phyloP scores from a whole-genome alignment of 495 filamentous ascomycete species.

The Pyrenula aspistea region DNA sequence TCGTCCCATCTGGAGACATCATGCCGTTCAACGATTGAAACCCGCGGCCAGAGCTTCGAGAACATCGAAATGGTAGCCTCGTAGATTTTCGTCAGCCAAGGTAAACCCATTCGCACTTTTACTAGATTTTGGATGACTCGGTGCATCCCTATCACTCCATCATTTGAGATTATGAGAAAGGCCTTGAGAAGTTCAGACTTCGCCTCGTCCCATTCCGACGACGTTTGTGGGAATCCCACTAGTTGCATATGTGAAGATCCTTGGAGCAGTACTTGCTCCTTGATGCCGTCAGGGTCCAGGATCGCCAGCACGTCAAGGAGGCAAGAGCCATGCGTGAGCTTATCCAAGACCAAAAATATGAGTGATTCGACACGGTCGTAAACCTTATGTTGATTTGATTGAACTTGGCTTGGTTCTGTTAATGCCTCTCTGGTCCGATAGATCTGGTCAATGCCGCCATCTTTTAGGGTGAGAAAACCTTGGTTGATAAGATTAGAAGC shows the following conservation, averaged over 20 bases:
- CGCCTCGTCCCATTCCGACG: slow-evolving; percentile 4
- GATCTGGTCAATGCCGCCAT: slow-evolving; percentile 15
- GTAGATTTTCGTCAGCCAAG: slow-evolving; percentile 3
- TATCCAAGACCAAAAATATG: slow-evolving; percentile 2
- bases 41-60: neutral
- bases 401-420: neutral
- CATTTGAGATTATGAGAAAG: slow-evolving; percentile 8
- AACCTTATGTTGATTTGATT: slow-evolving; percentile 11
- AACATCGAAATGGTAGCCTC: neutral
- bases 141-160: slow-evolving; percentile 7
- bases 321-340: slow-evolving; percentile 8
- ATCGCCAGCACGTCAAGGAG: slow-evolving; percentile 21
- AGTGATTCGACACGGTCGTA: slow-evolving; percentile 26
- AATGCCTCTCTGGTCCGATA: slow-evolving; percentile 8
- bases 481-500: neutral
- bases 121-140: slow-evolving; percentile 13
- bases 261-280: slow-evolving; percentile 14
- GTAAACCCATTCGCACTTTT: slow-evolving; percentile 6
- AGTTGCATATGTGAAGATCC: neutral
- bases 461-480: slow-evolving; percentile 24
- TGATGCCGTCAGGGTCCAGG: slow-evolving; percentile 21
- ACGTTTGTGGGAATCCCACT: slow-evolving; percentile 1
- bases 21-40: neutral
- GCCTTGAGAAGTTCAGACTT: slow-evolving; percentile 8
- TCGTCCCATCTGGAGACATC: neutral